Conservation (phyloP, 2,329 filamentous ascomycete species). For the Aspergillus pseudonomiae region DNA sequence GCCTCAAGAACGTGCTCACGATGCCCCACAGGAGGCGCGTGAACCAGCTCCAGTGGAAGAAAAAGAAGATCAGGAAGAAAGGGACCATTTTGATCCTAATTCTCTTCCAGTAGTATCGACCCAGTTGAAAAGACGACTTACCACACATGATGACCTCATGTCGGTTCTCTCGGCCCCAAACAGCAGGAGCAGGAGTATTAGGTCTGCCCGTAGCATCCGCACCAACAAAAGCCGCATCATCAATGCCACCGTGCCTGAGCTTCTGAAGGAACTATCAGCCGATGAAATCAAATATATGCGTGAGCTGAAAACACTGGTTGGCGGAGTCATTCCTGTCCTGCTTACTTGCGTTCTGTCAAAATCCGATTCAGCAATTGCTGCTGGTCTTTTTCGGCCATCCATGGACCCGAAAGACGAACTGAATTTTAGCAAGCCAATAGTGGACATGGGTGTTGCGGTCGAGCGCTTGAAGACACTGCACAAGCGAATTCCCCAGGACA, state of each 20-base stretch:
- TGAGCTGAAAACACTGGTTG: slow-evolving; percentile 89
- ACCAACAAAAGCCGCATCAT: slow-evolving; percentile 69
- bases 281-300: slow-evolving; percentile 88
- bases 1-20: slow-evolving; percentile 15
- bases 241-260: slow-evolving; percentile 70
- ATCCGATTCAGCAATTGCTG: slow-evolving; percentile 64
- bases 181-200: slow-evolving; percentile 68
- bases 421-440: slow-evolving; percentile 79
- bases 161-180: slow-evolving; percentile 77
- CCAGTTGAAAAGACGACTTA: slow-evolving; percentile 72
- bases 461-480: slow-evolving; percentile 83
- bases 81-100: slow-evolving; percentile 50
- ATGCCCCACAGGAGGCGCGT: slow-evolving; percentile 31
- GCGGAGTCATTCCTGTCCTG: slow-evolving; percentile 91
- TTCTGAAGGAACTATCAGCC: slow-evolving; percentile 76
- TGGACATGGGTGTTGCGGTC: slow-evolving; percentile 89
- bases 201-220: slow-evolving; percentile 77
- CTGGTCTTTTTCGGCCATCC: slow-evolving; percentile 68
- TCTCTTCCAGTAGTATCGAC: slow-evolving; percentile 50
- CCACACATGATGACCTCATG: slow-evolving; percentile 90
- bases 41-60: slow-evolving; percentile 16
- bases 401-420: slow-evolving; percentile 58
- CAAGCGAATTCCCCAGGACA: slow-evolving; percentile 73
- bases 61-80: slow-evolving; percentile 42
- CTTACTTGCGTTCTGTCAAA: slow-evolving; percentile 80